Base-by-base conservation (phyloP, 257 asterid genomes). In the Fraxinus cuspidata region DNA sequence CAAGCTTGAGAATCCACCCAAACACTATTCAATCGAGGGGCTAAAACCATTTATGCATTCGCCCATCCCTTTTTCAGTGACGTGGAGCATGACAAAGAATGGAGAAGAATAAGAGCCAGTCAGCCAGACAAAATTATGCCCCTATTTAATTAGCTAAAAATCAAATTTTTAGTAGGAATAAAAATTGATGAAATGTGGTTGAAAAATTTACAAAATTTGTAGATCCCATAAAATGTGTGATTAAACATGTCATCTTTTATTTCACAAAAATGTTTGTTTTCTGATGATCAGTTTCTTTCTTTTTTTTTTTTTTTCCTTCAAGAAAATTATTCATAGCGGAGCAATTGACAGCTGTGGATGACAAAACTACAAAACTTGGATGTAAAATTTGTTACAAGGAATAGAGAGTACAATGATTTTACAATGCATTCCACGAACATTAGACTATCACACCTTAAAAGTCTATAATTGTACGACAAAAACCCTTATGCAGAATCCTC, bases 381-480 rank as follows among this genome's bases (percentile, higher is more conserved):
- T 80, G 77, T 74, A 69, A 53, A 51, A 73, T 42, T 79, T 68
- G 84, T 80, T 77, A 80, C 83, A 72, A 38, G 70, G 72, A 68
- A 34, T 35, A 31, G 78, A 4, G 71, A 66, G 80, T 75, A 49
- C 67, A 74, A 75, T 70, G 78, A 51, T 80, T 77, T 74, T 42
- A 80, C 78, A 82, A 74, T 70, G 66, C 85, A 78, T 28, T 79
- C 79, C 70, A 79, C 73, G 71, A 56, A 75, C 75, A 76, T 74
- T 49, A 64, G 60, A 74, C 80, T 73, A 63, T 79, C 73, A 83
- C 84, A 72, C 37, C 53, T 69, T 42, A 53, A 68, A 70, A 79
- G 78, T 83, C 71, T 80, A 78, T 74, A 75, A 73, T 73, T 87
- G 3, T 86, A 84, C 74, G 81, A 84, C 81, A 83, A 83, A 76